Percentiles rank a stretch among this genome's conserved stretches.
These are phyloP conservation scores for Pharus latifolius DNA, from an alignment of 176 grass and related monocot genomes.

Conservation along the genomic window DNA sequence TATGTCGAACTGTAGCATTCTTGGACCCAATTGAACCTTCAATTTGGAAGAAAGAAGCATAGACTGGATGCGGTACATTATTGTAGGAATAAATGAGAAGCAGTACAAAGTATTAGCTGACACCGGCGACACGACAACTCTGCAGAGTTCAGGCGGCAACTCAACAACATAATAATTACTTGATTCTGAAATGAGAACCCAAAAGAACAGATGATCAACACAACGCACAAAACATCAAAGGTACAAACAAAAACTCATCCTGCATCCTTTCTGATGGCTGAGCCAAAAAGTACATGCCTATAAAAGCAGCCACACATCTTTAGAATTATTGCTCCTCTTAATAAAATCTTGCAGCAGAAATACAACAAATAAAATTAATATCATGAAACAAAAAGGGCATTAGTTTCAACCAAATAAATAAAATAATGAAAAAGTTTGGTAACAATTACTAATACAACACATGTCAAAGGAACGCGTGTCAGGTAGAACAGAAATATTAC, in stretches of 20 bases:
- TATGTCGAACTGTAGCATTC: constrained; percentile 39
- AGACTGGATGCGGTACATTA: constrained; percentile 69
- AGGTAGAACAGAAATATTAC: too few relatives aligned
- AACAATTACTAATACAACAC: too few relatives aligned
- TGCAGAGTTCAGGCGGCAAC: constrained; percentile 77
- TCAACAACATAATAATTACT: constrained; percentile 1
- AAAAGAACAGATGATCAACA: constrained; percentile 11
- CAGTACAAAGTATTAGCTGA: constrained; percentile 21
- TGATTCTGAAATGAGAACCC: constrained; percentile 24
- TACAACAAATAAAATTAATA: too few relatives aligned
- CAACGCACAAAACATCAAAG: neutral
- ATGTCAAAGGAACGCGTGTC: too few relatives aligned
- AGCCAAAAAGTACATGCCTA: neutral
- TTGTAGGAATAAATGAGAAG: constrained; percentile 49
- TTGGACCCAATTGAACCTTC: constrained; percentile 32
- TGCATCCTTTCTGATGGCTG: neutral
- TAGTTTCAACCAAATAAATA: too few relatives aligned
- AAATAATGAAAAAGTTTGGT: too few relatives aligned
- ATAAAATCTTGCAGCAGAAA: too few relatives aligned
- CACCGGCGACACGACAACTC: constrained; percentile 46
- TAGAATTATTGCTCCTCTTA: neutral
- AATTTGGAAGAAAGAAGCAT: constrained; percentile 60
- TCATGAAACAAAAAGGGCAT: too few relatives aligned
- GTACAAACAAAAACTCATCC: neutral
- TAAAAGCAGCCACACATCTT: neutral